These are phyloP conservation scores for Cyclotella cryptica DNA, from an alignment of 108 stramenopile species.

Conservation along the genomic window DNA sequence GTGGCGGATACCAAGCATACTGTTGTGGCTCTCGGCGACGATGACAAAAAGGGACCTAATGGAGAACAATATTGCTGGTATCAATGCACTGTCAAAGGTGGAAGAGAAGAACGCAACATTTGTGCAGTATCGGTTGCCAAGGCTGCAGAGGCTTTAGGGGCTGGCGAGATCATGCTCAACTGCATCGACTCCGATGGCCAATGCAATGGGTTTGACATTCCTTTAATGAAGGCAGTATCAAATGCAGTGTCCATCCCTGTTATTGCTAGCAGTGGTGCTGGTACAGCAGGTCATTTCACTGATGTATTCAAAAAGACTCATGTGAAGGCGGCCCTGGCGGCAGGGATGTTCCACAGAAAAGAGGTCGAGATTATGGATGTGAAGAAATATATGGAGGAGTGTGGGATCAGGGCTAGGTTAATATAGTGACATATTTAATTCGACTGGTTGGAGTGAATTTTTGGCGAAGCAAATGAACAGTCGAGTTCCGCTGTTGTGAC, in stretches of 20 bases:
- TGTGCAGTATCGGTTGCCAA: constrained; percentile 92
- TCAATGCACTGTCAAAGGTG: constrained; percentile 98
- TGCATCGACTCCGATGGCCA: constrained; percentile 99
- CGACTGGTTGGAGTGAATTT: too few species aligned
- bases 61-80: constrained; percentile 95
- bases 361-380: constrained; percentile 94
- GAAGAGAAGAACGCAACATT: constrained; percentile 92
- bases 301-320: constrained; percentile 90
- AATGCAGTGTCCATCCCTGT: constrained; percentile 94
- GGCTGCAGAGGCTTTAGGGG: constrained; percentile 89
- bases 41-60: constrained; percentile 74
- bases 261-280: constrained; percentile 98
- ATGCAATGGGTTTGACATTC: constrained; percentile 94
- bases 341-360: constrained; percentile 98
- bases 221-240: constrained; percentile 91
- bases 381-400: constrained; percentile 78
- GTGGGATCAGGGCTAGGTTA: constrained; percentile 74
- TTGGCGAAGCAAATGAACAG: too few species aligned
- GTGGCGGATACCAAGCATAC: constrained; percentile 52
- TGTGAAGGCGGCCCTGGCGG: constrained; percentile 96
- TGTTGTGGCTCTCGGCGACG: constrained; percentile 73
- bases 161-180: constrained; percentile 98
- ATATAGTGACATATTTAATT: constrained; percentile 10
- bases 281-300: constrained; percentile 89
- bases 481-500: too few species aligned